phyloP scores from a whole-genome alignment of 169 alveolate genomes.

The Toxoplasma gondii region DNA sequence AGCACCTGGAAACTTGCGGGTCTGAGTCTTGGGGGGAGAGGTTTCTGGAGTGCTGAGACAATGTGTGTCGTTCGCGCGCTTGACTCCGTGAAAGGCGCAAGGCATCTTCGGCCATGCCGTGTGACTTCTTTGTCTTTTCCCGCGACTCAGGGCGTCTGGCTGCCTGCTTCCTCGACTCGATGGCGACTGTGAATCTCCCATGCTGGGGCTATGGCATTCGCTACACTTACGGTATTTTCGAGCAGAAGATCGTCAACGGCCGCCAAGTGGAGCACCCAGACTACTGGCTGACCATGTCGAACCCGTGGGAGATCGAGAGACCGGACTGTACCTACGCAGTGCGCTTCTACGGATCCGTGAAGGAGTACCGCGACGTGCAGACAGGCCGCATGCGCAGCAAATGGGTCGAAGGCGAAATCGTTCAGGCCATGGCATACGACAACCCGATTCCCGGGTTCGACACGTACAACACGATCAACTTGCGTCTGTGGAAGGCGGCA shows the following conservation, averaged over 20 bases:
- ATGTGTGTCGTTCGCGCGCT: too few relatives aligned
- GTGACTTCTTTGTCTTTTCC: not conserved
- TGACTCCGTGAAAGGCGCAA: too few relatives aligned
- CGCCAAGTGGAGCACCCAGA: slow-evolving; percentile 96
- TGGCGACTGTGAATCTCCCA: slow-evolving; percentile 94
- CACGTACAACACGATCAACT: slow-evolving; percentile 92
- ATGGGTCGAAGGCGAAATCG: slow-evolving; percentile 95
- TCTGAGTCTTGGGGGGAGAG: too few relatives aligned
- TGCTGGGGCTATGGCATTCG: slow-evolving; percentile 97
- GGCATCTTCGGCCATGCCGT: too few relatives aligned
- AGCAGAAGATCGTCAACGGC: slow-evolving; percentile 91
- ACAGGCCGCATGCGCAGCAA: slow-evolving; percentile 41
- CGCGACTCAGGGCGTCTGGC: slow-evolving; percentile 87
- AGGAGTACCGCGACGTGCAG: slow-evolving; percentile 57
- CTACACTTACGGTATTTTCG: slow-evolving; percentile 96
- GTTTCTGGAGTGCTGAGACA: not conserved
- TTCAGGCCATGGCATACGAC: slow-evolving; percentile 96
- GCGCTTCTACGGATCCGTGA: slow-evolving; percentile 88
- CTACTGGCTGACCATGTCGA: slow-evolving; percentile 92
- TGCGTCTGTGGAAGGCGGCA: slow-evolving; percentile 91
- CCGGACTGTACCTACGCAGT: slow-evolving; percentile 93
- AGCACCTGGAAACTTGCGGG: not conserved
- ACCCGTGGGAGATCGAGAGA: slow-evolving; percentile 97
- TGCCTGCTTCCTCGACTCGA: slow-evolving; percentile 96
- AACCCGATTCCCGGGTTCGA: slow-evolving; percentile 96